Evolutionary conservation across 2,329 filamentous ascomycete species (phyloP).

Genomic region (Exophiala calicioides): DNA sequence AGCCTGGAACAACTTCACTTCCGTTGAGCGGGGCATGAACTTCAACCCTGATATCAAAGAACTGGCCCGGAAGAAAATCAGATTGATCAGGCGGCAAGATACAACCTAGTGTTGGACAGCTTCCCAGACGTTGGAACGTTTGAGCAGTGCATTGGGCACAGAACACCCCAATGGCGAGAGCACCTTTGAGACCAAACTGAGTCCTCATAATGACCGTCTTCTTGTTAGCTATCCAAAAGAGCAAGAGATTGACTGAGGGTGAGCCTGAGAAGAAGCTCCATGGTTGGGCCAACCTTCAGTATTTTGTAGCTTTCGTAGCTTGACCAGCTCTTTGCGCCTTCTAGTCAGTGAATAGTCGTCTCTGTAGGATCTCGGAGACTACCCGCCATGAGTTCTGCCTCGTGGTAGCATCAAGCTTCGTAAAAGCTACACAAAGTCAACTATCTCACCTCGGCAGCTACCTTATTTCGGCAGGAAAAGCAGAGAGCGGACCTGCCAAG

Average conservation of each 20-base stretch:
- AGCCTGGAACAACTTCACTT: conserved; percentile 72
- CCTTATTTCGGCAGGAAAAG: conserved; percentile 16
- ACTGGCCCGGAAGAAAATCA: conserved; percentile 81
- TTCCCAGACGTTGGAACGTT: conserved; percentile 58
- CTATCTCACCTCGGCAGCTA: conserved; percentile 3
- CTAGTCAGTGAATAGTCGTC: not conserved
- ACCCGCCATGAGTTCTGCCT: not conserved
- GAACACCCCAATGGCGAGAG: conserved; percentile 21
- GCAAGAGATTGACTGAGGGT: conserved; percentile 1
- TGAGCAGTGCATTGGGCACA: conserved; percentile 42
- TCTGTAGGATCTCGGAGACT: not conserved
- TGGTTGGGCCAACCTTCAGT: not conserved
- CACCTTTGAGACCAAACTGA: conserved; percentile 16
- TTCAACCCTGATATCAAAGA: conserved; percentile 80
- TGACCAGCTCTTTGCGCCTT: not conserved
- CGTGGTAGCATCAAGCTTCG: conserved; percentile 14
- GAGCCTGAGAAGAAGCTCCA: conserved; percentile 3
- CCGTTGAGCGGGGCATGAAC: conserved; percentile 80
- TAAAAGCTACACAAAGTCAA: conserved; percentile 1
- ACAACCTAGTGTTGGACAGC: conserved; percentile 58
- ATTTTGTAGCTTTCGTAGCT: conserved; percentile 18
- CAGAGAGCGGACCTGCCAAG: conserved; percentile 3
- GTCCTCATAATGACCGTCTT: conserved; percentile 10
- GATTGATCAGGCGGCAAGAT: conserved; percentile 64
- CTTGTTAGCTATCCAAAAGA: not conserved